Evolutionary conservation across 2,329 filamentous ascomycete species (phyloP), one percentile per base, ranked within the genome.

Genomic region (Lachnellula hyalina): DNA sequence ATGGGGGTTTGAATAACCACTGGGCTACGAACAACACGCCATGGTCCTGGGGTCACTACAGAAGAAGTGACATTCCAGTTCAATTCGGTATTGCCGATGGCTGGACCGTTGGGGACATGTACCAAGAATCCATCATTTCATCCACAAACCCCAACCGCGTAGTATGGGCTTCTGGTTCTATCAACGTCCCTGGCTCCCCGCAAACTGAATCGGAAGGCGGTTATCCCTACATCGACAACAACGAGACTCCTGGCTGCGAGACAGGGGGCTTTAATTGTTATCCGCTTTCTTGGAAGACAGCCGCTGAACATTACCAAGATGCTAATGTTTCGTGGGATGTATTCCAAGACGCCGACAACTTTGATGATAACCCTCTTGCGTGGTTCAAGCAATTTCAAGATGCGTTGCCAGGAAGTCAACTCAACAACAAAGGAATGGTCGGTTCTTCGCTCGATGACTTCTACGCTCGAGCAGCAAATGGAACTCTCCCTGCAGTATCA

Each of bases 21-120:
- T 82, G 80, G 80, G 78, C 76, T 0, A 63, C 72, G 5, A 75
- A 78, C 36, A 81, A 82, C 51, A 81, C 77, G 0, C 75, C 79
- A 0, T 80, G 73, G 70, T 78, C 74, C 54, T 78, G 77, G 71
- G 77, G 74, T 0, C 77, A 80, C 63, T 74, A 75, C 57, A 76
- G 75, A 54, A 67, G 76, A n/a, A 62, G 71, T 4, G 79, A 82
- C 53, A 68, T 82, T n/a, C 79, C 79, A 0, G 72, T 78, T 15
- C 79, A 82, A 17, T 82, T 76, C 64, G 73, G 75, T 3, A 73
- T 82, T 59, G 79, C 78, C 0, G 79, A 82, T 53, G 76, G 71
- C 9, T 82, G 76, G 74, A 77, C 78, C 0, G 62, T 80, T 17
- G 78, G 72, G 2, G 80, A 54, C 21, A 54, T 54, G 52, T 54